Evolutionary conservation across 345 rosid species (phyloP).

Genomic region (Abelmoschus esculentus): DNA sequence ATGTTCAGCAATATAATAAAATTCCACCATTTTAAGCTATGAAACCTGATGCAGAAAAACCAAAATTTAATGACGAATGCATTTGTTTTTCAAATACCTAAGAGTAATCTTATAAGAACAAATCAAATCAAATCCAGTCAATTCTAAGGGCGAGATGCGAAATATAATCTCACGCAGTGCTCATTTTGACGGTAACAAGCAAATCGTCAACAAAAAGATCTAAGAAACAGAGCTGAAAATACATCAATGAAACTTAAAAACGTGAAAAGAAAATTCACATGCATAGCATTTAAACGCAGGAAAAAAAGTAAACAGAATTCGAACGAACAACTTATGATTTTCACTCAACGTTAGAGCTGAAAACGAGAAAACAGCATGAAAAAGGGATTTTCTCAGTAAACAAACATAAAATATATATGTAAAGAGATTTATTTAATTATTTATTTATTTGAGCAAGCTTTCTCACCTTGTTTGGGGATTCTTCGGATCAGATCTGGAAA

Average conservation of each 20-base stretch:
- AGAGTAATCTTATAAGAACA: no score
- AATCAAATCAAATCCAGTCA: no score
- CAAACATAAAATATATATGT: not conserved
- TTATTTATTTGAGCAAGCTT: no score
- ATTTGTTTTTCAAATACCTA: no score
- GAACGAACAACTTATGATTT: not conserved
- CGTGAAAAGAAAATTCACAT: not conserved
- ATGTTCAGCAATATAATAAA: not conserved
- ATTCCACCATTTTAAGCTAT: conserved; percentile 7
- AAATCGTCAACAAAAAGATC: not conserved
- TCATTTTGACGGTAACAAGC: not conserved
- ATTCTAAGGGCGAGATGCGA: no score
- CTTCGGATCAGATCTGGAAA: conserved; percentile 5
- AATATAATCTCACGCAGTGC: no score
- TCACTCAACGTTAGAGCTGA: not conserved
- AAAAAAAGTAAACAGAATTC: not conserved
- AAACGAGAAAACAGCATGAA: not conserved
- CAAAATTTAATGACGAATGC: not conserved
- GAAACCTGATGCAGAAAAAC: not conserved
- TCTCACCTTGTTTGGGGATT: not conserved
- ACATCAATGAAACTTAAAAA: not conserved
- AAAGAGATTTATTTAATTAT: no score
- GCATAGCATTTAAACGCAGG: not conserved
- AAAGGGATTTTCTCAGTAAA: not conserved
- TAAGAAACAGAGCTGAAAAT: no score